Evolutionary conservation across 2,329 filamentous ascomycete genomes (phyloP).

Genomic region (Karstenula rhodostoma): DNA sequence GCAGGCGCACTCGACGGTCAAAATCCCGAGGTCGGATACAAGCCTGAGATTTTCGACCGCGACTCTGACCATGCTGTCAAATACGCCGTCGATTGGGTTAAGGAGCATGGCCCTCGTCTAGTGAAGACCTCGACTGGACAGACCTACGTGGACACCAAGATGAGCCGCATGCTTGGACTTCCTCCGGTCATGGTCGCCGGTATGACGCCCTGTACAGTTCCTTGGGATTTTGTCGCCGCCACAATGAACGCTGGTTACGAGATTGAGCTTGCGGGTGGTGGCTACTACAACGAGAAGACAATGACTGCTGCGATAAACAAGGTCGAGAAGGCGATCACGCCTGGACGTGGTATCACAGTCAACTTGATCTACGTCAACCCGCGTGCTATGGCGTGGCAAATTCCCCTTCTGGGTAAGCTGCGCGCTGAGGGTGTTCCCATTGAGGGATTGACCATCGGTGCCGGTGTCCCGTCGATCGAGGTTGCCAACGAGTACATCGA

Average conservation of each 20-base stretch:
- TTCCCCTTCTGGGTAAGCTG: conserved; percentile 59
- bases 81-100: conserved; percentile 97
- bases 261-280: conserved; percentile 59
- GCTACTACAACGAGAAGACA: conserved; percentile 57
- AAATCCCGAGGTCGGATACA: conserved; percentile 92
- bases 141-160: conserved; percentile 92
- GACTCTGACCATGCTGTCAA: conserved; percentile 95
- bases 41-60: conserved; percentile 95
- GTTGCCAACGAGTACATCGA: conserved; percentile 58
- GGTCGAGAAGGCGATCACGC: conserved; percentile 54
- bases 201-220: conserved; percentile 59
- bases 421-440: conserved; percentile 57
- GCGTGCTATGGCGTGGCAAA: conserved; percentile 62
- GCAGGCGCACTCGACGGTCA: conserved; percentile 93
- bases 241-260: conserved; percentile 62
- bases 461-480: conserved; percentile 58
- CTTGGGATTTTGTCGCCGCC: conserved; percentile 61
- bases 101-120: conserved; percentile 91
- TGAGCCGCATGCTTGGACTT: conserved; percentile 56
- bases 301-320: conserved; percentile 57
- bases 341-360: conserved; percentile 60
- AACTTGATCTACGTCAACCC: conserved; percentile 65
- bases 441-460: conserved; percentile 58
- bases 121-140: conserved; percentile 88
- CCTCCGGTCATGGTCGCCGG: conserved; percentile 59